Evolutionary conservation across 495 filamentous ascomycete species (phyloP), one percentile per base, ranked within the genome.

Genomic region (Penicillium alfredii): DNA sequence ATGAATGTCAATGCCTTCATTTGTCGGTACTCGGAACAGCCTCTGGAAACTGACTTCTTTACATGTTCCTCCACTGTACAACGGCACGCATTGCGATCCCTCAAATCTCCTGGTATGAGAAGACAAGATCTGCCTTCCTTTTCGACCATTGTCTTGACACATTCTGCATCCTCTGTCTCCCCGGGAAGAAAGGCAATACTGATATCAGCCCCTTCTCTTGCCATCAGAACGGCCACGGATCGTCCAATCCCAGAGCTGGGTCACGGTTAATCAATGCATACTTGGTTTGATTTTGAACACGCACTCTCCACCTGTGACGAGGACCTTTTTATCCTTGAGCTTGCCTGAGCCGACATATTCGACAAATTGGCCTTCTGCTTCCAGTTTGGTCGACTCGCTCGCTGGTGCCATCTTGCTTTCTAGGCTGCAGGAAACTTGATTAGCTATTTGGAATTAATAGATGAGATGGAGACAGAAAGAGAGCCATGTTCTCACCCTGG

Each of bases 261-360:
- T 2, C 14, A 3, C 8, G 14, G 7, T 34, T 9, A 40, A 24
- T 32, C 17, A 29, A 23, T 22, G 6, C 16, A 34, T 7, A 11
- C 12, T 8, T 10, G n/a, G 8, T 6, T 6, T n/a, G 4, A 10
- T 19, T 30, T 2, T 1, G 4, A 8, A 27, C 10, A 25, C 65
- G 33, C 52, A 71, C 58, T 78, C 75, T 26, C 74, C 69, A 16
- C 73, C 74, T 1, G 71, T 77, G 43, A 78, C 71, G 11, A 76
- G 38, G 3, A 61, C 68, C 18, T 63, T 70, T 39, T 60, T 64
- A 8, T 58, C 71, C 20, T 56, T 58, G 12, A 78, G 55, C 33
- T 75, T 75, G 4, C 60, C 63, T 7, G 58, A 55, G 4, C 63
- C 60, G 4, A 36, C 28, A 51, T 73, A 73, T 33, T 71, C 63